Percentiles rank a stretch among this genome's conserved stretches.
Evolutionary conservation across 2,329 filamentous ascomycete genomes (phyloP).

Genomic region (Xylaria sp.): DNA sequence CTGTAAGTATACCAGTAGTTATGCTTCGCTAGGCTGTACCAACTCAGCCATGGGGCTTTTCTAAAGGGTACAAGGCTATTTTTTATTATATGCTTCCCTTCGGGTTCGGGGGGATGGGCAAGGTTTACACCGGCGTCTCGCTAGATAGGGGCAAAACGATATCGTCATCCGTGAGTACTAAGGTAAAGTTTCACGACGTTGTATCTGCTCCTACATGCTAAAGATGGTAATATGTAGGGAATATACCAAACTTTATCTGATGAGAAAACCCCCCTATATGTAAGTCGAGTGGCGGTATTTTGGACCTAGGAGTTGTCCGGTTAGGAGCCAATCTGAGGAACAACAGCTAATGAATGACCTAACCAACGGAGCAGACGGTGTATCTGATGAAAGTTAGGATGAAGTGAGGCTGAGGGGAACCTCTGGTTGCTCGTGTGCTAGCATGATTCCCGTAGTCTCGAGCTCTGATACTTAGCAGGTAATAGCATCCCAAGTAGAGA

Average conservation of each 20-base stretch:
- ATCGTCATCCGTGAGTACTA: neutral
- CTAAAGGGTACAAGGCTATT: neutral
- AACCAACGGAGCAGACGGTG: neutral
- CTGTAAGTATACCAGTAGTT: neutral
- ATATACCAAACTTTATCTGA: too few relatives aligned
- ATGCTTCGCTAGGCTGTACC: neutral
- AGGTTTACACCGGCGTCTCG: neutral
- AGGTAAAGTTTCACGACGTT: neutral
- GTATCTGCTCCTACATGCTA: too few relatives aligned
- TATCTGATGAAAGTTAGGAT: neutral
- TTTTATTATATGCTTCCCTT: neutral
- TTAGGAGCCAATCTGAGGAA: neutral
- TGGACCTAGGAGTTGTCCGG: neutral
- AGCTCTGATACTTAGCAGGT: neutral
- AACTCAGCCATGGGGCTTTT: neutral
- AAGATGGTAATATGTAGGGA: too few relatives aligned
- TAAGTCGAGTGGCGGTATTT: neutral
- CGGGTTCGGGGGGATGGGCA: neutral
- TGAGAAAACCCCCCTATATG: neutral
- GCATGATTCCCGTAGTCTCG: neutral
- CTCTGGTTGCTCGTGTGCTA: neutral
- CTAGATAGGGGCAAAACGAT: neutral
- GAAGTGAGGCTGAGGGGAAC: too few relatives aligned
- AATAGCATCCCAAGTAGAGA: neutral
- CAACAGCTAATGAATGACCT: too few relatives aligned